Evolutionary conservation across 2,329 filamentous ascomycete species (phyloP), one percentile per base, ranked within the genome.

Genomic region (Xylariales sp.): DNA sequence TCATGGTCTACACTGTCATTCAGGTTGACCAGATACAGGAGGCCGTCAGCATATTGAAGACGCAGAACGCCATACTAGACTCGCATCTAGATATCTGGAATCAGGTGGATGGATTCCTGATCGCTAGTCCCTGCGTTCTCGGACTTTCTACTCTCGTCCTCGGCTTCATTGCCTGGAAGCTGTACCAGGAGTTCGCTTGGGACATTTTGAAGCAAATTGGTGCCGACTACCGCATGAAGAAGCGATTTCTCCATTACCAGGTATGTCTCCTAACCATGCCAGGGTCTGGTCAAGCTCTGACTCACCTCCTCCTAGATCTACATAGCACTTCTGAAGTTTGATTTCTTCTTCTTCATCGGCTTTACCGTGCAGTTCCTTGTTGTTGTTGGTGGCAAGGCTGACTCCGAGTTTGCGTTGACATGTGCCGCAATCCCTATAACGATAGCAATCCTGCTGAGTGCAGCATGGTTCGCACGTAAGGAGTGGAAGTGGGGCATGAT

Each of bases 261-360:
- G 89, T 95, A 71, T 39, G 71, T 28, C 20, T 8, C 12, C 11
- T 10, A n/a, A n/a, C n/a, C 19, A 5, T 16, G 7, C 12, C 33
- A n/a, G 7, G 16, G 9, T 7, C 12, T 8, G 7, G 8, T 9
- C n/a, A 37, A 22, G 15, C 27, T 8, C n/a, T 11, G n/a, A 19
- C 29, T 44, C 29, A 29, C 9, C n/a, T 10, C 22, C 8, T 31
- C 21, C 9, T 48, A 95, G 90, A 90, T 98, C 63, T 98, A 96
- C 66, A 96, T 98, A 57, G 88, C 93, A 27, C 78, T 98, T 9
- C 77, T 98, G 51, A 98, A 98, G 66, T 98, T 98, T 63, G 93
- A 98, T 68, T 97, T 98, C 68, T 98, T 98, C 80, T 97, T 98
- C 74, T 98, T 98, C 75, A 80, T 98, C 38, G 93, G 91, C 41